Base-by-base conservation (phyloP, 106 monocot genomes). In the Dendrobium officinale region DNA sequence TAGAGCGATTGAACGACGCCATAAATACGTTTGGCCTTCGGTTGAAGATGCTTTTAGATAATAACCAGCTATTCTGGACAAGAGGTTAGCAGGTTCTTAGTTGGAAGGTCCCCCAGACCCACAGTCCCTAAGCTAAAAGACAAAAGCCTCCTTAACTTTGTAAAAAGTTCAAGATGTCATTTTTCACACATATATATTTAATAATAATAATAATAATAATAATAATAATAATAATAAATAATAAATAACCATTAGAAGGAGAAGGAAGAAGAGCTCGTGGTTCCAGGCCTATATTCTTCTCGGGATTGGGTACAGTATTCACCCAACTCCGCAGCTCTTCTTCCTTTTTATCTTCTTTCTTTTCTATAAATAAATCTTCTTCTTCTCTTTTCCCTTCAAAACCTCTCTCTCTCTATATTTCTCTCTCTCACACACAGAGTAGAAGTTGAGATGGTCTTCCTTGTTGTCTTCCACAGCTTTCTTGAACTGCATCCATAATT, bases 381-480 rank as follows among this genome's bases (percentile, higher is more conserved):
- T 27, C 26, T 67, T 19, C 27, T 73, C 72, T 74, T 74, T n/a
- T 8, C 44, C 8, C 43, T 10, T 44, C 74, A 42, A 74, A 43
- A 74, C 37, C 7, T 5, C 8, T 43, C 10, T 7, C 43, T 43
- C 51, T 16, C 76, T 51, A 26, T 26, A 49, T 76, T 49, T 76
- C 76, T 75, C 26, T 48, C 75, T 75, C 47, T 73, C 47, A 24
- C 75, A 26, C 31, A 7, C 16, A 13, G 8, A 27, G 6, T 73
- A 74, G 41, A 44, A 42, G 76, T 49, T 11, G 76, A 49, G 76
- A 76, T 76, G 76, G 49, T 76, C 49, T 76, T 75, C 81, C 42
- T 80, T 86, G 88, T 91, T 77, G 77, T 91, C 91, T 91, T 91
- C 91, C 91, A 91, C 91, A 86, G 91, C 91, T 91, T 91, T 91